Base-by-base conservation (phyloP, 2,329 filamentous ascomycete genomes). In the Aspergillus niger region DNA sequence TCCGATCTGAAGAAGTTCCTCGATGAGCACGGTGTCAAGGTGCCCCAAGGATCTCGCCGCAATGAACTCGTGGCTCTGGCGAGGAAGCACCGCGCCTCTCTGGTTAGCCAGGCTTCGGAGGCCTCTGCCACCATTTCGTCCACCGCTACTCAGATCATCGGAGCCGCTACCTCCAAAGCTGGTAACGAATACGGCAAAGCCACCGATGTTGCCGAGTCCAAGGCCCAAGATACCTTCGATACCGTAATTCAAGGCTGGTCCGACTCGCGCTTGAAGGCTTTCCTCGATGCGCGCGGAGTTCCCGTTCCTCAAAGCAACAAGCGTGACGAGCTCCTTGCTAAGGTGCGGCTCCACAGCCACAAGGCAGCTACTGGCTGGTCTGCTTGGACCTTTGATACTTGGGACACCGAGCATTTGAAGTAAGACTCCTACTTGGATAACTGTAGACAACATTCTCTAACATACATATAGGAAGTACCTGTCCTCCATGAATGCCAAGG, bases 61-160 rank as follows among this genome's bases (percentile, higher is more conserved):
- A 96, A 97, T 71, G 94, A 99, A 77, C 85, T 98, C 26, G 83
- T 96, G 56, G 92, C 94, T 56, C 85, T 98, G 63, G 89, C 94
- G 65, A 92, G 94, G 74, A 96, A 95, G 83, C 86, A 96, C 79
- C 89, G 91, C 17, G 89, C 87, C 62, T 88, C 92, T 70, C 70
- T 79, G 24, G 62, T 78, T 36, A 72, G 70, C 8, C 70, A 77
- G 51, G 83, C 78, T 24, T 85, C 84, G 22, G 86, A 84, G 39
- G 80, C 84, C 28, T 86, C 85, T 22, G 43, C 65, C 20, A 68
- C 67, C 39, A 79, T 83, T 24, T 85, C 85, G 22, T 51, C 66
- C 11, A 68, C 67, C 26, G 76, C 72, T 38, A 83, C 84, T 1
- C 73, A 74, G 24, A 69, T 73, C 26, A 88, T 84, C 63, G 90